Evolutionary conservation across 768 basidiomycete genomes (phyloP), one percentile per base, ranked within the genome.

Genomic region (Tricholoma terreum): DNA sequence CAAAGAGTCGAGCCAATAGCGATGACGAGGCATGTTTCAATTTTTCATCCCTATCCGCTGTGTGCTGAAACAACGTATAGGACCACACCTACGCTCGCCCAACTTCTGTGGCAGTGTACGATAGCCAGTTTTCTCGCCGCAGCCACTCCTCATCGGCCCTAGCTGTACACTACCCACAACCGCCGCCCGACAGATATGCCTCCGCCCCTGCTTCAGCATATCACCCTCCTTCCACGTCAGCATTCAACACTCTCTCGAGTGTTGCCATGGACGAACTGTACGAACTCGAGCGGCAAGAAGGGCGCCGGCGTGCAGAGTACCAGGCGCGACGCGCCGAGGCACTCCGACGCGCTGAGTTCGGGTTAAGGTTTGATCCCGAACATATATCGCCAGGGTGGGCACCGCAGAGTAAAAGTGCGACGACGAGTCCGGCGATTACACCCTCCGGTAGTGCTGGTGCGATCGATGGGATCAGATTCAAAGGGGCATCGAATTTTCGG

Each of bases 181-280:
- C 67, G 34, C 65, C 61, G 46, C 69, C 67, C 19, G 65, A 70
- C 42, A 64, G 66, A 14, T 55, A 54, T 46, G 42, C 58, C 43
- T 50, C 35, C 9, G 9, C 43, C 27, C 27, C 52, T 11, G 19
- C 52, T n/a, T 34, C 73, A 67, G 33, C 65, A 61, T 1, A 69
- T 65, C 42, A 11, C 19, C 56, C 56, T 62, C 10, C 67, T 58
- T 31, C 64, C 50, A 22, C 73, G 10, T 73, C 84, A 33, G 78
- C 88, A 2, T 84, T 90, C 64, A 82, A 83, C n/a, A 79, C 87
- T 1, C 71, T 91, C 17, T 87, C 88, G 45, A 87, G 76, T 30
- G 76, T 89, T 17, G 94, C 94, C 2, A 88, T 95, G 74, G 92
- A 92, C 57, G 92, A 97, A 67, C 81, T 98, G 7, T 88, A 90